phyloP scores from a whole-genome alignment of 345 rosid species.

The Viola odorata region DNA sequence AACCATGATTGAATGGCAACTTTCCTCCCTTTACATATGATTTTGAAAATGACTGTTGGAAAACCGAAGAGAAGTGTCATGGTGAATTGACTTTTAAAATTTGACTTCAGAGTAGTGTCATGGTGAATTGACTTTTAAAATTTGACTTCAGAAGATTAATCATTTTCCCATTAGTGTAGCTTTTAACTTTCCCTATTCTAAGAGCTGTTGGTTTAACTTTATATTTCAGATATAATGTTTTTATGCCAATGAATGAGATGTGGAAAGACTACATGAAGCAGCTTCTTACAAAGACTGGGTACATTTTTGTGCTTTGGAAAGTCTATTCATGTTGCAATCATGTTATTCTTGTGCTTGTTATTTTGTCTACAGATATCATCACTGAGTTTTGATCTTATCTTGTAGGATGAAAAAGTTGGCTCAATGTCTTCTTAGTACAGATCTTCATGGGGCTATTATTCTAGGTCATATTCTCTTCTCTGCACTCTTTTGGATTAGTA shows the following conservation, averaged over 20 bases:
- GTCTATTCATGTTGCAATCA: background rate
- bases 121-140: no score
- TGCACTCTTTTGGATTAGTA: background rate
- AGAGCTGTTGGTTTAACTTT: slow-evolving; percentile 17
- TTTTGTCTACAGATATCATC: background rate
- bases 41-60: no score
- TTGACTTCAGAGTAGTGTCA: no score
- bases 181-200: background rate
- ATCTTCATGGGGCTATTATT: slow-evolving; percentile 28
- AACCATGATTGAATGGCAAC: no score
- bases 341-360: background rate
- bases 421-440: slow-evolving; percentile 22
- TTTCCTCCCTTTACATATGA: no score
- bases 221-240: slow-evolving; percentile 45
- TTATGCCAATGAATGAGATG: slow-evolving; percentile 65
- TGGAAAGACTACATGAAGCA: slow-evolving; percentile 56
- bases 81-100: no score
- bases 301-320: slow-evolving; percentile 10
- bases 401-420: slow-evolving; percentile 20
- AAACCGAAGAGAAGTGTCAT: no score
- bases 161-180: background rate
- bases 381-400: slow-evolving; percentile 1
- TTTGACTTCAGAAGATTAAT: no score
- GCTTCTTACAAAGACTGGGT: slow-evolving; percentile 56
- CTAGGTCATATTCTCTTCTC: slow-evolving; percentile 7